Percentiles rank a stretch among this genome's conserved stretches.
Conservation (phyloP, 257 asterid species). For the Fraxinus quadrangulata region DNA sequence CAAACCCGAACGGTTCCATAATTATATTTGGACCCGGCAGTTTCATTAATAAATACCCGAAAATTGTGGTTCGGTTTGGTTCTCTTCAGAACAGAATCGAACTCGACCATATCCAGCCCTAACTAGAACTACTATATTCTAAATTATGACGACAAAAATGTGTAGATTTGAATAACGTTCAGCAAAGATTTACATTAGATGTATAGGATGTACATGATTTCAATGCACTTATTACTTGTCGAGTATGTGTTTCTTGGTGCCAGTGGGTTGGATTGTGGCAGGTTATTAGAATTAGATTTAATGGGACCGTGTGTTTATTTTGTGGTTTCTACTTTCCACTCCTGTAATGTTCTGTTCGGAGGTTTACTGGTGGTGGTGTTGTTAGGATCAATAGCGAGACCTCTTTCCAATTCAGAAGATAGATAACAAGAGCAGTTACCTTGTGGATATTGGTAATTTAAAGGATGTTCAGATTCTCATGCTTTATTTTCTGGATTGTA, state of each 20-base stretch:
- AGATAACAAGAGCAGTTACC: not conserved
- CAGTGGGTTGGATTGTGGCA: not conserved
- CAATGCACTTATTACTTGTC: not conserved
- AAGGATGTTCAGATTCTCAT: not conserved
- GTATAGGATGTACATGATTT: not conserved
- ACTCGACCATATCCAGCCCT: too few relatives aligned
- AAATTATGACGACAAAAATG: not conserved
- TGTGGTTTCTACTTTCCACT: not conserved
- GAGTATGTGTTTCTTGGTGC: not conserved
- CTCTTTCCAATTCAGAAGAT: not conserved
- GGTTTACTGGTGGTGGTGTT: not conserved
- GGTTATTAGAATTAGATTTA: not conserved
- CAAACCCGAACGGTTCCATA: too few relatives aligned
- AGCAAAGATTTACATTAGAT: not conserved
- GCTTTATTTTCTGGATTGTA: constrained; percentile 4
- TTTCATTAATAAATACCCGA: too few relatives aligned
- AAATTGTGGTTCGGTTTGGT: too few relatives aligned
- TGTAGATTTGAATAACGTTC: not conserved
- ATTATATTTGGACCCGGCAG: too few relatives aligned
- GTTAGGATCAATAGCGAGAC: not conserved
- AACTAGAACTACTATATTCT: not conserved
- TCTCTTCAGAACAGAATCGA: too few relatives aligned
- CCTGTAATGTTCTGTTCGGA: not conserved
- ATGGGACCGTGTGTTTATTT: not conserved
- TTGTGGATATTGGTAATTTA: not conserved